Evolutionary conservation across 176 grass and related monocot genomes (phyloP), one percentile per base, ranked within the genome.

Genomic region (Stipa capillata): DNA sequence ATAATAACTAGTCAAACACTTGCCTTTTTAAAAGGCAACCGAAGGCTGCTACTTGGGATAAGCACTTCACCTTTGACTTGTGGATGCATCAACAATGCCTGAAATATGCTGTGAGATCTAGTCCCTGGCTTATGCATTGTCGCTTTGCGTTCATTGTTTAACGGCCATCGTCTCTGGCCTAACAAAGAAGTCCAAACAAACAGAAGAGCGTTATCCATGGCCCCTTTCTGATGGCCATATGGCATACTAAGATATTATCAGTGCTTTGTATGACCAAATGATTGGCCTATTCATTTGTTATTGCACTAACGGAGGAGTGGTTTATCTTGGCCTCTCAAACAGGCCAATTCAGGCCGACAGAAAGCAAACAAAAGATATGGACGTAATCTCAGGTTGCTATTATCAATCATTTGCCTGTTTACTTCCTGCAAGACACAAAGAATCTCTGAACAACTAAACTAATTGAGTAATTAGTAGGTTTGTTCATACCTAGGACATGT

Each of bases 291-390:
- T 49, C 78, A 33, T 82, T 71, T 77, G 47, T 41, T 85, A 58
- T 77, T 64, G 63, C n/a, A 16, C 44, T 80, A 27, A 53, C 70
- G 87, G 77, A 31, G 55, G 76, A 70, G 82, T 64, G 36, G 69
- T 85, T 85, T 56, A 37, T 77, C 52, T 15, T 66, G 54, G 52
- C 76, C 52, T 69, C 87, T 69, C 51, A 65, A 50, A 62, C 36
- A 71, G 54, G 77, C 45, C 77, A 72, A 77, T 77, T 55, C 83
- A 72, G 72, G 82, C 65, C 56, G 83, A 85, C 82, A 89, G 83
- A 85, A 85, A 89, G 87, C 72, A 72, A 57, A 85, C 82, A 81
- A 85, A 85, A 89, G 78, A 85, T 85, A 59, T 85, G 54, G 55
- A 55, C 72, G 32, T 82, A 82, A 85, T 89, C 78, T 89, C 54